Evolutionary conservation across 2,329 filamentous ascomycete species (phyloP).

Genomic region (Shiraia sp.): DNA sequence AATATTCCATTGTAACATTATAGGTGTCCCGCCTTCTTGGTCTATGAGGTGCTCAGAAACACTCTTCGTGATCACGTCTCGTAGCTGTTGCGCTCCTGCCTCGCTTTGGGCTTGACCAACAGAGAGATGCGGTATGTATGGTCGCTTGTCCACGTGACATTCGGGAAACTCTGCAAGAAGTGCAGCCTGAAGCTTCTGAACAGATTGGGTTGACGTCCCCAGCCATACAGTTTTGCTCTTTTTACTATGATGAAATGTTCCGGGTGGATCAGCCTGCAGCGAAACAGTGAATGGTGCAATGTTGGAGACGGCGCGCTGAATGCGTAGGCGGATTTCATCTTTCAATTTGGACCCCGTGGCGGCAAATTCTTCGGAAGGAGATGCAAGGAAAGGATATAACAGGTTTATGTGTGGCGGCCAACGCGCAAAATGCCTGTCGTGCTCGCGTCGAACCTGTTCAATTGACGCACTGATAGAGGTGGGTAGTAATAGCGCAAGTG

Average conservation of each 20-base stretch:
- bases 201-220: constrained; percentile 12
- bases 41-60: constrained; percentile 8
- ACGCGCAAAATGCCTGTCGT: constrained; percentile 31
- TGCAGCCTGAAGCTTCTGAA: constrained; percentile 27
- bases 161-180: constrained; percentile 31
- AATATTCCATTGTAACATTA: constrained; percentile 26
- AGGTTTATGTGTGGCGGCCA: constrained; percentile 40
- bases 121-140: constrained; percentile 32
- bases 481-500: constrained; percentile 30
- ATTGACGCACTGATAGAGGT: constrained; percentile 26
- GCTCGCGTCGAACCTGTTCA: constrained; percentile 24
- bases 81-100: constrained; percentile 11
- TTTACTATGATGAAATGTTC: constrained; percentile 20
- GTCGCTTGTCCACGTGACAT: constrained; percentile 21
- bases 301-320: constrained; percentile 18
- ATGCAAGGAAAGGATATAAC: constrained; percentile 34
- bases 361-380: constrained; percentile 14
- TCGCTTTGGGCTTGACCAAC: constrained; percentile 29
- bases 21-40: constrained; percentile 1
- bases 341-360: constrained; percentile 14
- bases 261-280: constrained; percentile 23
- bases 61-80: constrained; percentile 16
- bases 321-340: constrained; percentile 22
- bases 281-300: constrained; percentile 22
- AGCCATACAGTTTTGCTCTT: constrained; percentile 33